These are phyloP conservation scores for Dysphania ambrosioides DNA, from an alignment of 148 eudicot genomes.

Conservation along the genomic window DNA sequence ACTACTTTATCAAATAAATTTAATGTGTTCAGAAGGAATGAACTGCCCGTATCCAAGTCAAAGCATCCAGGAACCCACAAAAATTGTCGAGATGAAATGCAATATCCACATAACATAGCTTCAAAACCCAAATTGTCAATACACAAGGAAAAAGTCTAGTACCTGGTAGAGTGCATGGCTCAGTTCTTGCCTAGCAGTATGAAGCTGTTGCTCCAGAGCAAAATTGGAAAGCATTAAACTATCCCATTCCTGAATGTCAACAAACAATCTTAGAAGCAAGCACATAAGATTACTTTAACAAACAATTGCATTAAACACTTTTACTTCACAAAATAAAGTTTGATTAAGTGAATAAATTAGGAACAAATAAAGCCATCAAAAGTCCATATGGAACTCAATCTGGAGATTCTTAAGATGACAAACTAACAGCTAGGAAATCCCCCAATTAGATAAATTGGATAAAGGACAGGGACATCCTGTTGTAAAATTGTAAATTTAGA, in stretches of 20 bases:
- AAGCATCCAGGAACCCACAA: neutral
- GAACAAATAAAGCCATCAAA: neutral
- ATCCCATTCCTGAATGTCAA: slow-evolving; percentile 81
- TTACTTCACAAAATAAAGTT: neutral
- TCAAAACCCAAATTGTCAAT: neutral
- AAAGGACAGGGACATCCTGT: neutral
- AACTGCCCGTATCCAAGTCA: neutral
- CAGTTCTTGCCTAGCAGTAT: slow-evolving; percentile 93
- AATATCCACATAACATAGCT: neutral
- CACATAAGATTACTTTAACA: neutral
- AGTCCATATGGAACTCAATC: neutral
- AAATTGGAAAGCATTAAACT: slow-evolving; percentile 87
- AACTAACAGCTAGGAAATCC: neutral
- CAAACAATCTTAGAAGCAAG: slow-evolving; percentile 16
- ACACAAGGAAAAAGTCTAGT: neutral
- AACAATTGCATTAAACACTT: neutral
- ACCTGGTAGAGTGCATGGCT: slow-evolving; percentile 99
- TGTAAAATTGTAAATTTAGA: neutral
- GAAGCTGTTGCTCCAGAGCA: slow-evolving; percentile 91
- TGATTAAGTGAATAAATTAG: neutral
- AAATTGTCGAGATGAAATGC: neutral
- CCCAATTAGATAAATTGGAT: neutral
- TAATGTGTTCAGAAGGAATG: neutral
- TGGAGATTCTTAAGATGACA: neutral
- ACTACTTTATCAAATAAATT: too few relatives aligned